Percentiles rank a stretch among this genome's conserved stretches.
phyloP scores from a whole-genome alignment of 768 basidiomycete species.

The Dioszegia hungarica region DNA sequence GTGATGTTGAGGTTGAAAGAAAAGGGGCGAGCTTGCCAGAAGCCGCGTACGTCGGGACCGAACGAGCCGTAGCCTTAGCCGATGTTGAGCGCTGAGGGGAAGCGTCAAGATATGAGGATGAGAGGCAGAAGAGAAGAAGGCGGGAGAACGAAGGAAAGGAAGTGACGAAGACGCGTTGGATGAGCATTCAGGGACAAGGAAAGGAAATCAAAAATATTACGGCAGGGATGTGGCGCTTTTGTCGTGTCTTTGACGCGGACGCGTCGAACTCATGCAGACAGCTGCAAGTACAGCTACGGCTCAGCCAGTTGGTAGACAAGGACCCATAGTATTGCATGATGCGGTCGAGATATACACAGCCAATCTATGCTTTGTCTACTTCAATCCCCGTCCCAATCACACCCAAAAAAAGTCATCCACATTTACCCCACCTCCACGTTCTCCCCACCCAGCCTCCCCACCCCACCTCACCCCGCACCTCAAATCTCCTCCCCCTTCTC shows the following conservation, averaged over 20 bases:
- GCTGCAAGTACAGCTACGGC: too few species aligned
- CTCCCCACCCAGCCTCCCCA: not conserved
- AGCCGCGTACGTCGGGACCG: not conserved
- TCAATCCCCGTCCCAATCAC: not conserved
- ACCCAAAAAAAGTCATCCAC: too few species aligned
- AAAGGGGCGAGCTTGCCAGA: constrained; percentile 5
- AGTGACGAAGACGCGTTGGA: too few species aligned
- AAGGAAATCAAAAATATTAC: too few species aligned
- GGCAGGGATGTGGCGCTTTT: not conserved
- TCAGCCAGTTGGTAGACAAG: too few species aligned
- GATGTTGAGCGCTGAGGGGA: not conserved
- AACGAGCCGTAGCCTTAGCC: not conserved
- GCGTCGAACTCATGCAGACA: too few species aligned
- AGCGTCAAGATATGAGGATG: not conserved
- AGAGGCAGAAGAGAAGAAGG: not conserved
- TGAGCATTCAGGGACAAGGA: too few species aligned
- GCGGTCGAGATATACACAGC: not conserved
- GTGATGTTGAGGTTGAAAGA: not conserved
- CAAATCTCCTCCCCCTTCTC: not conserved
- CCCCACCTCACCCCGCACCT: not conserved
- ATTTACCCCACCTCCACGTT: not conserved
- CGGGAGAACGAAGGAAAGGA: too few species aligned
- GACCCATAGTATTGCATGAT: too few species aligned
- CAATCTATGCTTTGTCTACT: not conserved
- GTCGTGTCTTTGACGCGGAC: too few species aligned